Evolutionary conservation across 2,329 filamentous ascomycete species (phyloP).

Genomic region (Exophiala lecanii-corni): DNA sequence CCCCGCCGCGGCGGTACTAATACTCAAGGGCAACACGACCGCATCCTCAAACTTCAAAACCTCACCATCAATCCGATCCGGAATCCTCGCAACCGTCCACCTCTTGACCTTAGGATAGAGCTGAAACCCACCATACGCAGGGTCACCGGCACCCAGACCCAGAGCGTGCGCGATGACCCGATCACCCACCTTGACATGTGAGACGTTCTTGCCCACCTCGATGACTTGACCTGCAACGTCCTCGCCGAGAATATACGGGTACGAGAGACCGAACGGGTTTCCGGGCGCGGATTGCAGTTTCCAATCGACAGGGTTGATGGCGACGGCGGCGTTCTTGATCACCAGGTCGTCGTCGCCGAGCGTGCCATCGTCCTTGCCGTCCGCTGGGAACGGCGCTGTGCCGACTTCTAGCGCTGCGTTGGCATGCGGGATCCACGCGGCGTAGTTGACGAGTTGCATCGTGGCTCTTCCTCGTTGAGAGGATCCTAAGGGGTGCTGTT

Average conservation of each 20-base stretch:
- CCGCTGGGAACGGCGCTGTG: slow-evolving; percentile 11
- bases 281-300: slow-evolving; percentile 29
- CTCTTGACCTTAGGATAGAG: slow-evolving; percentile 27
- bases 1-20: slow-evolving; percentile 30
- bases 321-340: slow-evolving; percentile 24
- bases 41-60: slow-evolving; percentile 30
- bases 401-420: slow-evolving; percentile 18
- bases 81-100: slow-evolving; percentile 26
- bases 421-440: slow-evolving; percentile 19
- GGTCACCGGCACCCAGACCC: slow-evolving; percentile 7
- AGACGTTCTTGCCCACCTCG: slow-evolving; percentile 16
- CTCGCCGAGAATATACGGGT: slow-evolving; percentile 20
- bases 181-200: slow-evolving; percentile 18
- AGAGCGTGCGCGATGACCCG: slow-evolving; percentile 29
- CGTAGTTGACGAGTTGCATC: slow-evolving; percentile 14
- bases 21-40: slow-evolving; percentile 29
- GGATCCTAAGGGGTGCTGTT: no score
- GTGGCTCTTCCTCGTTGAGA: no score
- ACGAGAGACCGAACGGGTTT: slow-evolving; percentile 20
- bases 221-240: slow-evolving; percentile 21
- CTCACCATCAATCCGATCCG: slow-evolving; percentile 21
- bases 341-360: slow-evolving; percentile 17
- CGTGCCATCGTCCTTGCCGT: no score
- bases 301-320: slow-evolving; percentile 33
- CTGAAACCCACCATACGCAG: slow-evolving; percentile 30